These are phyloP conservation scores for Exophiala aquamarina DNA, from an alignment of 2,329 filamentous ascomycete species.

Conservation along the genomic window DNA sequence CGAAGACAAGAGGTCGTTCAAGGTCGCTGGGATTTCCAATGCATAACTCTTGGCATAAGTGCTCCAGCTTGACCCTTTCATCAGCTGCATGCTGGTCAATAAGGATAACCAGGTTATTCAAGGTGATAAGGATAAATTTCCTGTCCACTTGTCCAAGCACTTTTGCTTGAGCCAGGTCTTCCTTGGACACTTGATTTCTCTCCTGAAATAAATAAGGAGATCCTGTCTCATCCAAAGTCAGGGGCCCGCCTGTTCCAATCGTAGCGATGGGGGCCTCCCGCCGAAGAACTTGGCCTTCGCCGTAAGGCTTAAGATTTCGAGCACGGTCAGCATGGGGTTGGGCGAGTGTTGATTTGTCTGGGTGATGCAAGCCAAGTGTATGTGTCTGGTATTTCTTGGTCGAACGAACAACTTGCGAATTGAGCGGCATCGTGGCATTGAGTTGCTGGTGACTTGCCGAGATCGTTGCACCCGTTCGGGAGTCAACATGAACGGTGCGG, in stretches of 20 bases:
- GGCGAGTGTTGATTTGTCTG: too few species aligned
- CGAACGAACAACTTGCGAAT: too few species aligned
- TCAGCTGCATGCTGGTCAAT: constrained; percentile 95
- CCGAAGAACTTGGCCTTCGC: too few species aligned
- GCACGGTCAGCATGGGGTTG: too few species aligned
- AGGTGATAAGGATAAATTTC: constrained; percentile 73
- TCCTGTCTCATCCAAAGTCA: too few species aligned
- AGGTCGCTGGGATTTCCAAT: constrained; percentile 34
- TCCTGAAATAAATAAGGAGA: too few species aligned
- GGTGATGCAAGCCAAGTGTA: too few species aligned
- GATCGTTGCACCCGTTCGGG: constrained; percentile 34
- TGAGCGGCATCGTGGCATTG: too few species aligned
- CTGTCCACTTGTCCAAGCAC: constrained; percentile 81
- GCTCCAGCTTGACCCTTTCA: constrained; percentile 79
- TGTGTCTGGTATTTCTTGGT: too few species aligned
- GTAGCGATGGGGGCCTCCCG: too few species aligned
- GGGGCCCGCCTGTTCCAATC: too few species aligned
- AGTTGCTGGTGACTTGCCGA: neutral
- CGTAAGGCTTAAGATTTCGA: too few species aligned
- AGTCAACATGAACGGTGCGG: constrained; percentile 49
- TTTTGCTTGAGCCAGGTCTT: constrained; percentile 58
- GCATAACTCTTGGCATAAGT: constrained; percentile 62
- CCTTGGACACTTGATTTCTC: constrained; percentile 11
- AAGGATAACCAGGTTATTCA: constrained; percentile 66
- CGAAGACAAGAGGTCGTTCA: constrained; percentile 61